Evolutionary conservation across 106 monocot species (phyloP), one percentile per base, ranked within the genome.

Genomic region (Dactylorhiza incarnata): DNA sequence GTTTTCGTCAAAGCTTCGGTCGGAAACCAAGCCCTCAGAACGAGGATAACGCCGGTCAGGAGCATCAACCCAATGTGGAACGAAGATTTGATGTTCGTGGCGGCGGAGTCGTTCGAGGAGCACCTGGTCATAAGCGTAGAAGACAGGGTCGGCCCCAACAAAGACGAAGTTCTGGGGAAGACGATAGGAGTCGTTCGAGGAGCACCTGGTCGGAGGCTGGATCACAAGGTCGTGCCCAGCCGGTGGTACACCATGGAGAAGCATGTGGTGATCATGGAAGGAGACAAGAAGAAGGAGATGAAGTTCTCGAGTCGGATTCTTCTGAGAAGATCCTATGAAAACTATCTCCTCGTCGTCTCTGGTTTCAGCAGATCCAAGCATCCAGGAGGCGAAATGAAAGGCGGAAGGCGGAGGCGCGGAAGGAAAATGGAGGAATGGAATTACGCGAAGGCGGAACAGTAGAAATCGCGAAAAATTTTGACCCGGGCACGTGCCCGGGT

Each of bases 81-180:
- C 53, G 87, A 91, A 73, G 91, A 91, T 73, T 63, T 91, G 74
- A 81, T 91, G 76, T 91, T 91, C 51, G 91, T 87, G 19, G 91
- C 78, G 45, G 91, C 91, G 0, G 91, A 91, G 65, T 88, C 91
- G 8, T 91, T 91, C 65, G 91, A 91, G 77, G 91, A 91, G 73
- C 81, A 83, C 19, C 48, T 88, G 80, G 73, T 86, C 45, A 47
- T 91, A 6, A 86, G 83, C 3, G 78, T 88, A 2, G 91, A 91
- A 74, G 85, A 85, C 75, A 75, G 84, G 29, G 79, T 88, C 29
- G 74, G 81, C 6, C 81, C 83, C 2, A 75, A 73, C 45, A 91
- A 86, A 72, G 91, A 91, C 44, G 88, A 91, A 49, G 55, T 88
- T 29, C 68, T 91, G 14, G 88, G 83, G 50, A 83, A 83, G 75